Percentiles rank a stretch among this genome's conserved stretches.
Conservation (phyloP, 2,329 filamentous ascomycete species). For the Epichloe typhina region DNA sequence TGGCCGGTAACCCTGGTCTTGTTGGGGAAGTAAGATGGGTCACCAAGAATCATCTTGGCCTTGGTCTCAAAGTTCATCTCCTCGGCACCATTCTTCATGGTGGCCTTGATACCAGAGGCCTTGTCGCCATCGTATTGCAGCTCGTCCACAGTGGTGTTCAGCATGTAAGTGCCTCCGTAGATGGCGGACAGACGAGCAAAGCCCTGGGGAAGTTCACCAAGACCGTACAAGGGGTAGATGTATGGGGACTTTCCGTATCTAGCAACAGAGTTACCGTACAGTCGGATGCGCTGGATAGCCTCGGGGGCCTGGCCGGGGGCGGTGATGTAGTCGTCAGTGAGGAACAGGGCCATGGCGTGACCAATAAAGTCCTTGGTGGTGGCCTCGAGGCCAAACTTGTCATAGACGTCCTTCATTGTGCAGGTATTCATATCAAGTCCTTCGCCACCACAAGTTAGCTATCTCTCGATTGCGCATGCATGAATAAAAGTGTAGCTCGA, state of each 20-base stretch:
- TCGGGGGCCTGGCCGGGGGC: constrained; percentile 63
- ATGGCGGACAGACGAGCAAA: constrained; percentile 96
- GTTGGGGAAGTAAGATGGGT: constrained; percentile 89
- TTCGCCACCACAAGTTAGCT: constrained; percentile 21
- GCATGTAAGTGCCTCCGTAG: constrained; percentile 98
- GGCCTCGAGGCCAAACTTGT: constrained; percentile 89
- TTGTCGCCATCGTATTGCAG: constrained; percentile 72
- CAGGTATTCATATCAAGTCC: constrained; percentile 66
- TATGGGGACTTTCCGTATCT: constrained; percentile 97
- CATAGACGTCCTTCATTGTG: constrained; percentile 97
- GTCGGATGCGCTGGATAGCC: constrained; percentile 78
- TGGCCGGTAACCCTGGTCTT: constrained; percentile 84
- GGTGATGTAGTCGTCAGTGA: constrained; percentile 77
- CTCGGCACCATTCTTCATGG: constrained; percentile 70
- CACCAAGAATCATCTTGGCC: constrained; percentile 88
- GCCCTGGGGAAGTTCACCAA: constrained; percentile 92
- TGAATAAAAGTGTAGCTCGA: background rate
- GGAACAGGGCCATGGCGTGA: constrained; percentile 95
- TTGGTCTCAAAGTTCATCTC: constrained; percentile 96
- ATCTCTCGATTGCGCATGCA: background rate
- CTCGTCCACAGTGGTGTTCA: constrained; percentile 91
- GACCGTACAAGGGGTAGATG: constrained; percentile 96
- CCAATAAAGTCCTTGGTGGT: constrained; percentile 91
- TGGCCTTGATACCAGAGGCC: constrained; percentile 92
- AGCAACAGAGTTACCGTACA: constrained; percentile 96